These are phyloP conservation scores for Beauveria sp. DNA, from an alignment of 2,329 filamentous ascomycete species.

Conservation along the genomic window DNA sequence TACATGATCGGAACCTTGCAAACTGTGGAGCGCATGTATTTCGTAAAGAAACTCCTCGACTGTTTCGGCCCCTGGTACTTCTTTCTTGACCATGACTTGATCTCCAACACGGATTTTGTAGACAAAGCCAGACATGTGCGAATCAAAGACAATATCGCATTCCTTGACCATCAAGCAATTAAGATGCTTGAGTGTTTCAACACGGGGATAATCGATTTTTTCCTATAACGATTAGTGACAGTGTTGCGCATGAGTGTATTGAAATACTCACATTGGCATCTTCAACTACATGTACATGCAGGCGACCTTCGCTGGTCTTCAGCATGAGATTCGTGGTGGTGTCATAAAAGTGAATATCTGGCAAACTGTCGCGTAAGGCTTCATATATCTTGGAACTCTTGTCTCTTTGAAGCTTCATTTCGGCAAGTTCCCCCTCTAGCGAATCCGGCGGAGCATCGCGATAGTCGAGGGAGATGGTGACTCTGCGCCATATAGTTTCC, in stretches of 20 bases:
- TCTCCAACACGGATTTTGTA: conserved; percentile 77
- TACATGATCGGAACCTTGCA: conserved; percentile 66
- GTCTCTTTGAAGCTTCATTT: conserved; percentile 76
- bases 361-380: conserved; percentile 81
- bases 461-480: conserved; percentile 93
- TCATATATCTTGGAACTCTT: conserved; percentile 93
- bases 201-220: conserved; percentile 77
- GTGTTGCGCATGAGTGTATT: not conserved
- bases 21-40: conserved; percentile 81
- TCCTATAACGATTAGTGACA: conserved; percentile 42
- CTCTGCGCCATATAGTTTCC: conserved; percentile 71
- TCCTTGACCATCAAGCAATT: conserved; percentile 59
- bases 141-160: conserved; percentile 72
- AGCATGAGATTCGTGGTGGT: conserved; percentile 95
- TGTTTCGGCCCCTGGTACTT: conserved; percentile 91
- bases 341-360: conserved; percentile 92
- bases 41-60: conserved; percentile 97
- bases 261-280: conserved; percentile 62
- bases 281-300: conserved; percentile 97
- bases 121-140: conserved; percentile 93
- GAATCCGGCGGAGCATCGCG: conserved; percentile 71
- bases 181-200: conserved; percentile 68
- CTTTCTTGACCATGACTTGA: conserved; percentile 82
- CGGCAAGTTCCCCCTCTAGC: conserved; percentile 73
- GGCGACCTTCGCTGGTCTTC: conserved; percentile 75